These are phyloP conservation scores for Gilbertella persicaria DNA, from an alignment of 371 early-diverging fungal species.

Conservation along the genomic window DNA sequence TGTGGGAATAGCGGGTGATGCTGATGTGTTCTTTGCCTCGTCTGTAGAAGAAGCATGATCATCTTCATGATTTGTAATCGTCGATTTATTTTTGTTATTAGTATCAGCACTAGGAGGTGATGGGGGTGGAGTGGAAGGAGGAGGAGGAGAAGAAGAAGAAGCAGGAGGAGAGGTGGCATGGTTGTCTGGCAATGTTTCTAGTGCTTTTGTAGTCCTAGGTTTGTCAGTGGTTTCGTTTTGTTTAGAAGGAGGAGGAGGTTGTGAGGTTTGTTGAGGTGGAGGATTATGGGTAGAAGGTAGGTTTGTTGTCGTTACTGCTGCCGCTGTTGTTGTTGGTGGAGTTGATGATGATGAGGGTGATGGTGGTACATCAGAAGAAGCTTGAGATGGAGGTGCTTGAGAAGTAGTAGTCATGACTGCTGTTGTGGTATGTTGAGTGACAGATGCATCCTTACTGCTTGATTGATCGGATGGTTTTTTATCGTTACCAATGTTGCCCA, in stretches of 20 bases:
- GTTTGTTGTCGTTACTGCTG: too few relatives aligned
- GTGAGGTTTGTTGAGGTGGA: too few relatives aligned
- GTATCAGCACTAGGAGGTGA: too few relatives aligned
- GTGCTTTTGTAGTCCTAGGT: conserved; percentile 5
- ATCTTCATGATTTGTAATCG: too few relatives aligned
- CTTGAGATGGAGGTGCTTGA: neutral
- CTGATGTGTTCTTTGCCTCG: too few relatives aligned
- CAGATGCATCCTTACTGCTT: neutral
- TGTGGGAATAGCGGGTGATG: too few relatives aligned
- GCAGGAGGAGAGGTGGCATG: conserved; percentile 4
- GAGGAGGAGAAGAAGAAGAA: conserved; percentile 7
- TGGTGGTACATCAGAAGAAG: neutral
- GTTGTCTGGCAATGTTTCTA: too few relatives aligned
- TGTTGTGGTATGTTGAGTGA: neutral
- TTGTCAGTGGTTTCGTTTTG: conserved; percentile 2
- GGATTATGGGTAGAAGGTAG: too few relatives aligned
- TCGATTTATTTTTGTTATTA: too few relatives aligned
- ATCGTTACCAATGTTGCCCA: conserved; percentile 7
- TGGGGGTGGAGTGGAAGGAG: conserved; percentile 5
- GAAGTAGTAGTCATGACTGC: neutral
- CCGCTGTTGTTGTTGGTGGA: conserved; percentile 10
- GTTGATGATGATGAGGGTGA: conserved; percentile 7
- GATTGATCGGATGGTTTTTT: too few relatives aligned
- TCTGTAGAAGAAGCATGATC: too few relatives aligned
- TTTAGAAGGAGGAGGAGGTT: conserved; percentile 11